Percentiles rank a stretch among this genome's conserved stretches.
Evolutionary conservation across 805 yeast genomes (phyloP).

Genomic region (Zygotorulaspora florentina): DNA sequence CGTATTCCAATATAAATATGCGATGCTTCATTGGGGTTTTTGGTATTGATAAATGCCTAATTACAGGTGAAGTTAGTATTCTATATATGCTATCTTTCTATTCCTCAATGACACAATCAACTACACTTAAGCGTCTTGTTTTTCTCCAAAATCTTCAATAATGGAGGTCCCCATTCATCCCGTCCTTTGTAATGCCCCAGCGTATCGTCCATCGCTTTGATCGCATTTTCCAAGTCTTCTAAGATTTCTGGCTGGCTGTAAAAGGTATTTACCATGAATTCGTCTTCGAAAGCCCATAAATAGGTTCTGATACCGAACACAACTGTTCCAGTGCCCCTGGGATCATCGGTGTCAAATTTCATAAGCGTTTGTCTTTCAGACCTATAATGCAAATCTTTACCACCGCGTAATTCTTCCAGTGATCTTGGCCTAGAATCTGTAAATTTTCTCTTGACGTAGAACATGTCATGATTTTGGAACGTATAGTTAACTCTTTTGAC

Average conservation of each 20-base stretch:
- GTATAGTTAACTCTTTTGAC: slow-evolving; percentile 70
- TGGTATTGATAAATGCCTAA: slow-evolving; percentile 9
- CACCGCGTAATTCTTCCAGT: slow-evolving; percentile 34
- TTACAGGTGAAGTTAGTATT: background rate
- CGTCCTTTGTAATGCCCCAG: slow-evolving; percentile 60
- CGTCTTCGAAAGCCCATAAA: slow-evolving; percentile 25
- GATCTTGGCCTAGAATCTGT: slow-evolving; percentile 39
- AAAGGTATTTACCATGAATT: slow-evolving; percentile 41
- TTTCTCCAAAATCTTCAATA: slow-evolving; percentile 22
- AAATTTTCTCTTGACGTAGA: slow-evolving; percentile 35
- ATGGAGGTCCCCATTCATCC: slow-evolving; percentile 68
- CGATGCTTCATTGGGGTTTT: slow-evolving; percentile 23
- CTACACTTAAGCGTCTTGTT: slow-evolving; percentile 4
- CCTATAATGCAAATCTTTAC: slow-evolving; percentile 49
- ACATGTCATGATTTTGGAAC: slow-evolving; percentile 53
- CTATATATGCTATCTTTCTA: slow-evolving; percentile 12
- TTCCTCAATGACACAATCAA: slow-evolving; percentile 28
- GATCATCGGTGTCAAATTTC: slow-evolving; percentile 45
- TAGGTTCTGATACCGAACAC: slow-evolving; percentile 53
- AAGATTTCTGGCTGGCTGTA: slow-evolving; percentile 42
- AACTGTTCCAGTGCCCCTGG: slow-evolving; percentile 35
- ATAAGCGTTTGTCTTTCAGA: slow-evolving; percentile 55
- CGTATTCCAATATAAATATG: slow-evolving; percentile 22
- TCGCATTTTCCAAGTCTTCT: slow-evolving; percentile 58
- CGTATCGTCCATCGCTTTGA: slow-evolving; percentile 56